phyloP scores from a whole-genome alignment of 371 early-diverging fungal genomes.

The Mortierella sp. region DNA sequence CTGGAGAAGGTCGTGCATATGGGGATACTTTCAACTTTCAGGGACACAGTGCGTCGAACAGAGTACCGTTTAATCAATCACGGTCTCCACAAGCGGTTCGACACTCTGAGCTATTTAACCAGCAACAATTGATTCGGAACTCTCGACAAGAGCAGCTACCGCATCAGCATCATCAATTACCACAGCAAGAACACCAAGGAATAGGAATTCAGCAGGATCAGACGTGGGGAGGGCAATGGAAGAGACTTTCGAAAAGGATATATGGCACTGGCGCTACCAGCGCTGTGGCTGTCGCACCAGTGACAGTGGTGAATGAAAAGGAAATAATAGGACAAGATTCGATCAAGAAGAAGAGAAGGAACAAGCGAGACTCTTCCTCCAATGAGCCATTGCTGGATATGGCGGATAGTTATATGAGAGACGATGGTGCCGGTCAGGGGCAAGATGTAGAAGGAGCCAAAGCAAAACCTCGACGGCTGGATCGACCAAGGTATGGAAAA shows the following conservation, averaged over 20 bases:
- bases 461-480: not conserved
- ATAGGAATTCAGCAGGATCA: not conserved
- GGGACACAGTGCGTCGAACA: not conserved
- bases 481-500: slow-evolving; percentile 17
- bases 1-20: not conserved
- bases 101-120: not conserved
- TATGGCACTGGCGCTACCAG: slow-evolving; percentile 4
- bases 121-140: not conserved
- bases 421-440: not conserved
- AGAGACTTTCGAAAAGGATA: not conserved
- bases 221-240: slow-evolving; percentile 2
- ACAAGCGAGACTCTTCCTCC: not conserved
- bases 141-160: slow-evolving; percentile 12
- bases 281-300: not conserved
- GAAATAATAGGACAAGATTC: not conserved
- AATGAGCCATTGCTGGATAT: not conserved
- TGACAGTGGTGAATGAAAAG: slow-evolving; percentile 12
- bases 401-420: not conserved
- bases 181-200: not conserved
- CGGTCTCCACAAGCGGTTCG: slow-evolving; percentile 2
- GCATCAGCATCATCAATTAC: slow-evolving; percentile 6
- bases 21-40: not conserved
- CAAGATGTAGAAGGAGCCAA: not conserved
- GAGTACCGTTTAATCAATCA: not conserved
- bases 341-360: not conserved